These are phyloP conservation scores for Eucalyptus pauciflora DNA, from an alignment of 345 rosid genomes.

Conservation along the genomic window DNA sequence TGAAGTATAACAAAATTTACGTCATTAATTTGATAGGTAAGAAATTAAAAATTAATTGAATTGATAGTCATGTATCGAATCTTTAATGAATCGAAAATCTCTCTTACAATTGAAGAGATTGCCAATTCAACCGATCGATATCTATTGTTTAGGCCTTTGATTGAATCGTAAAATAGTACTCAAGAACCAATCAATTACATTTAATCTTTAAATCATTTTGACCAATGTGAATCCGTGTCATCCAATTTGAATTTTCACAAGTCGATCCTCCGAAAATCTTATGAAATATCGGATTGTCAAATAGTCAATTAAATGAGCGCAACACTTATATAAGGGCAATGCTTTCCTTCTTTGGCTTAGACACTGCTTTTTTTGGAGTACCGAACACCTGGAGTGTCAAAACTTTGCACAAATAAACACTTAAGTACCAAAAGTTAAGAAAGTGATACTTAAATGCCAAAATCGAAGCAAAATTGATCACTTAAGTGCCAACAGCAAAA, in stretches of 20 bases:
- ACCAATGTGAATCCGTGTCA: not conserved
- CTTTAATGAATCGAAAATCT: not conserved
- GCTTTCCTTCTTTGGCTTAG: too few relatives aligned
- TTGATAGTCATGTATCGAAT: too few relatives aligned
- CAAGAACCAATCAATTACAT: not conserved
- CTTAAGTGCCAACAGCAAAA: accelerated
- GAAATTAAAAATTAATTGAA: not conserved
- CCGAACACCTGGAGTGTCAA: accelerated
- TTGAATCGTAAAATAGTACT: not conserved
- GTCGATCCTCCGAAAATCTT: not conserved
- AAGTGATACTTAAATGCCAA: accelerated
- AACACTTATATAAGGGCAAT: too few relatives aligned
- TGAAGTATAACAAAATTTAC: not conserved
- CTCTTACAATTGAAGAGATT: not conserved
- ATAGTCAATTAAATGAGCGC: not conserved
- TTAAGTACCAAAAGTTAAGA: too few relatives aligned
- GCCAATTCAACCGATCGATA: not conserved
- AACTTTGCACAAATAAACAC: accelerated
- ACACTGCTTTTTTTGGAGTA: accelerated
- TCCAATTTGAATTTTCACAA: too few relatives aligned
- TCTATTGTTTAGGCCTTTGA: not conserved
- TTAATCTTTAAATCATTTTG: not conserved
- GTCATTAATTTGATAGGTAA: not conserved
- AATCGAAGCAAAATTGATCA: accelerated
- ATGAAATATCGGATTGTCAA: not conserved